Evolutionary conservation across 208 protist species (phyloP).

Genomic region (Crithidia expoeki): DNA sequence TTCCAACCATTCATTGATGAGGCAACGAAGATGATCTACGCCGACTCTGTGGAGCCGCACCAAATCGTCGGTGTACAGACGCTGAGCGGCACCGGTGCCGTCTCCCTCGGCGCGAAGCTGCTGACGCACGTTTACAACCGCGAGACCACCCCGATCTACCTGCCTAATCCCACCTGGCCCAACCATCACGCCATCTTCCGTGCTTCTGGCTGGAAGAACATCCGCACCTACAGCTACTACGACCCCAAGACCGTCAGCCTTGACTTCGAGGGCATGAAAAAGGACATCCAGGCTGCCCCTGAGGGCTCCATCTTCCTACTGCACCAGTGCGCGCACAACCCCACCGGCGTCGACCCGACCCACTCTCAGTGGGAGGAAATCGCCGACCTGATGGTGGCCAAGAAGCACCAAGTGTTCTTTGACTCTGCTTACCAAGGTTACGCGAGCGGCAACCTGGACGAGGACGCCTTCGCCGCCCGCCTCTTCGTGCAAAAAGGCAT

Average conservation of each 20-base stretch:
- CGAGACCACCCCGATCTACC: conserved; percentile 59
- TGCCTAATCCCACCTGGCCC: conserved; percentile 88
- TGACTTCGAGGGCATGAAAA: conserved; percentile 89
- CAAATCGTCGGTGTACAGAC: conserved; percentile 82
- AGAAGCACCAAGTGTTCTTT: conserved; percentile 94
- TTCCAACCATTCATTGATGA: conserved; percentile 79
- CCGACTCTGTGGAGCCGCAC: conserved; percentile 24
- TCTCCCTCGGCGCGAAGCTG: conserved; percentile 73
- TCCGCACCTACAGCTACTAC: conserved; percentile 85
- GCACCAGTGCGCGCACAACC: conserved; percentile 99
- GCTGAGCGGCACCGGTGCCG: conserved; percentile 91
- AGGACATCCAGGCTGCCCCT: conserved; percentile 70
- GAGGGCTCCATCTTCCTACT: conserved; percentile 94
- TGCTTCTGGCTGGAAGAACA: conserved; percentile 58
- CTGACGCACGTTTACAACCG: conserved; percentile 43
- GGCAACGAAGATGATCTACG: conserved; percentile 12
- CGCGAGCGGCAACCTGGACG: conserved; percentile 95
- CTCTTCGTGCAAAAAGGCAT: conserved; percentile 82
- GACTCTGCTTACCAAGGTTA: conserved; percentile 98
- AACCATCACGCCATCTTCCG: conserved; percentile 84
- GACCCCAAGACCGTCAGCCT: conserved; percentile 61
- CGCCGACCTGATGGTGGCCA: conserved; percentile 78
- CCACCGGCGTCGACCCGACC: conserved; percentile 98
- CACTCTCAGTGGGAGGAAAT: conserved; percentile 96
- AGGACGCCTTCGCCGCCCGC: conserved; percentile 89